phyloP scores from a whole-genome alignment of 345 rosid genomes.

The Gossypium bickii region DNA sequence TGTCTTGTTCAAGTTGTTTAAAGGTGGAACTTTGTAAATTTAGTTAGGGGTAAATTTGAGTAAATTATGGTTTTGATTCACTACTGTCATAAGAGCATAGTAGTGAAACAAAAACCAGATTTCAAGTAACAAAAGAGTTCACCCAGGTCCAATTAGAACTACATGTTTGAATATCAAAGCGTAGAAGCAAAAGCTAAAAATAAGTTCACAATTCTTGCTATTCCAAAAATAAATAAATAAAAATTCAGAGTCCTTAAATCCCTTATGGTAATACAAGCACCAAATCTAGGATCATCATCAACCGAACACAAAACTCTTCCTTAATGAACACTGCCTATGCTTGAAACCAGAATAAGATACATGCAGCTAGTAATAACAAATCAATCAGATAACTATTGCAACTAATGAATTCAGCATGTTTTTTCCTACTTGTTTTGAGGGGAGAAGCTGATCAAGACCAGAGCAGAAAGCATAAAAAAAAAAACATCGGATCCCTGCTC shows the following conservation, averaged over 20 bases:
- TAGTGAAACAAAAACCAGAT: no score
- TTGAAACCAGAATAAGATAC: neutral
- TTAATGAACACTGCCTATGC: neutral
- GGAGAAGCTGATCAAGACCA: neutral
- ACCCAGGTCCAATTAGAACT: neutral
- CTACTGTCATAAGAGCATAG: no score
- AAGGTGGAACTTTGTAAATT: no score
- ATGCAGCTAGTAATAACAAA: neutral
- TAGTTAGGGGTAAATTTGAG: no score
- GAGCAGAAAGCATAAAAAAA: constrained; percentile 9
- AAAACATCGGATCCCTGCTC: neutral
- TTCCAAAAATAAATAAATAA: no score
- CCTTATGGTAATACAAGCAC: neutral
- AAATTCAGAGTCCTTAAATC: neutral
- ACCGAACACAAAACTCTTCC: neutral
- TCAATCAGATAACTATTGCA: constrained; percentile 1
- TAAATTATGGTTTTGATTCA: no score
- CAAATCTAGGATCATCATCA: neutral
- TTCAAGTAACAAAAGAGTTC: no score
- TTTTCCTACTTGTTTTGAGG: neutral
- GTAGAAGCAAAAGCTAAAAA: neutral
- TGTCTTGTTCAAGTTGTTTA: no score
- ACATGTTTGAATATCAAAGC: neutral
- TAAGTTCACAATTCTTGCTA: neutral
- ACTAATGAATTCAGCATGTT: neutral